Percentiles rank a stretch among this genome's conserved stretches.
phyloP scores from a whole-genome alignment of 2,329 filamentous ascomycete genomes.

The Ophiostoma ips region DNA sequence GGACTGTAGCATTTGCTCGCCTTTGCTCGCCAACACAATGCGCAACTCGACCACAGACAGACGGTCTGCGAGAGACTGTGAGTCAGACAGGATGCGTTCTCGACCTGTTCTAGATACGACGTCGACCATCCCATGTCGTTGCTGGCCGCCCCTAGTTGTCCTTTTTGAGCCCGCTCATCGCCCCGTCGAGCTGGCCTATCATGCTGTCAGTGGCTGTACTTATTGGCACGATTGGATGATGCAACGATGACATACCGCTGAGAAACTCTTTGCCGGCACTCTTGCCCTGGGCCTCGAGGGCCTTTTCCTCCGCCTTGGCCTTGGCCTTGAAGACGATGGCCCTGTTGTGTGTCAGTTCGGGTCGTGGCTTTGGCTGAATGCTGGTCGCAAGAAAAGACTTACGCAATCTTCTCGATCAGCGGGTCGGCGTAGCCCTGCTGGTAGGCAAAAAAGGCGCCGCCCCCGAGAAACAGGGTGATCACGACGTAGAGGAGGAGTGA shows the following conservation, averaged over 20 bases:
- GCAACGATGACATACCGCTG: slow-evolving; percentile 17
- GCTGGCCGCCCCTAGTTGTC: slow-evolving; percentile 12
- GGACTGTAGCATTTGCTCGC: too few species aligned
- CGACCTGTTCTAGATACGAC: too few species aligned
- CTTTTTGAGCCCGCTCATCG: slow-evolving; percentile 21
- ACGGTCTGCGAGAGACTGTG: too few species aligned
- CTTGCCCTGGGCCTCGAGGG: slow-evolving; percentile 24
- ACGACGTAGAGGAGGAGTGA: slow-evolving; percentile 18
- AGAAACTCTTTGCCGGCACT: slow-evolving; percentile 26
- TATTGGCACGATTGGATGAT: slow-evolving; percentile 6
- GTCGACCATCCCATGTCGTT: neutral
- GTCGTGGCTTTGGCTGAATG: too few species aligned
- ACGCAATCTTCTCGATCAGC: slow-evolving; percentile 24
- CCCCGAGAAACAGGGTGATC: slow-evolving; percentile 18
- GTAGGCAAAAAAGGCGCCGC: slow-evolving; percentile 23
- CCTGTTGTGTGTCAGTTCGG: slow-evolving; percentile 3
- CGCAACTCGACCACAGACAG: too few species aligned
- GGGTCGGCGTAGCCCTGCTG: slow-evolving; percentile 25
- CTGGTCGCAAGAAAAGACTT: neutral
- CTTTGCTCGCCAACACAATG: too few species aligned
- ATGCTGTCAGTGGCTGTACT: neutral
- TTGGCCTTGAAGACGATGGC: slow-evolving; percentile 27
- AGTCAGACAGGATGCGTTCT: too few species aligned
- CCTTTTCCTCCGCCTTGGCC: slow-evolving; percentile 26
- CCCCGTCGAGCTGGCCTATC: slow-evolving; percentile 21